Base-by-base conservation (phyloP, 2,329 filamentous ascomycete genomes). In the Pestalotiopsis sp. region DNA sequence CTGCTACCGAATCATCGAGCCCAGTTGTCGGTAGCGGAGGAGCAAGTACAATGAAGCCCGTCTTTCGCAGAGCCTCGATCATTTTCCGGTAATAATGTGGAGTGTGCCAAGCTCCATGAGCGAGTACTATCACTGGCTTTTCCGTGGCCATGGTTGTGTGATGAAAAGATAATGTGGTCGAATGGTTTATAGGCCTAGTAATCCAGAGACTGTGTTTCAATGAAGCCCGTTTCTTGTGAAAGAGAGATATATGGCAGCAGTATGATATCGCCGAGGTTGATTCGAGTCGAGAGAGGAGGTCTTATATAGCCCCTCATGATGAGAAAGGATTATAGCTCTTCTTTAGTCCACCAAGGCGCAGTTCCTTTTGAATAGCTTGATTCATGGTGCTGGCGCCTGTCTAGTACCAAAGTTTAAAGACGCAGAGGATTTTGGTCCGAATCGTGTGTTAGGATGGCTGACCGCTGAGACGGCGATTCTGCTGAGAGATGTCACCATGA, bases 51-150 rank as follows among this genome's bases (percentile, higher is more conserved):
- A 67, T 67, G 58, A 72, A 76, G 11, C 72, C 70, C 27, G 70
- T 67, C 27, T 68, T 65, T 20, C 73, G 72, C 4, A 75, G 69
- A 1, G 70, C 69, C 17, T 72, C 70, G 59, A 75, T 72, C n/a
- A 74, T 58, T 20, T 56, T 69, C 17, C 69, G 69, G 66, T 74
- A 74, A 66, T 72, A 71, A 45, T 72, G 49, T 6, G 74, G 72
- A 25, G 69, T 39, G 66, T 73, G 72, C 62, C 70, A 74, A 20
- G 71, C 74, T 41, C 73, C 72, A 45, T 74, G 74, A 41, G 74
- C 70, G 45, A 76, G n/a, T 59, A 71, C 68, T 65, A 74, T 70
- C 58, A 76, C 69, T 49, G 73, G 73, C 31, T 52, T 67, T 20
- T 59, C 65, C 13, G 25, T 38, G 25, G 64, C 25, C 49, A 58